phyloP scores from a whole-genome alignment of 1,139 yeast species.

The Sugiyamaella paludigena region DNA sequence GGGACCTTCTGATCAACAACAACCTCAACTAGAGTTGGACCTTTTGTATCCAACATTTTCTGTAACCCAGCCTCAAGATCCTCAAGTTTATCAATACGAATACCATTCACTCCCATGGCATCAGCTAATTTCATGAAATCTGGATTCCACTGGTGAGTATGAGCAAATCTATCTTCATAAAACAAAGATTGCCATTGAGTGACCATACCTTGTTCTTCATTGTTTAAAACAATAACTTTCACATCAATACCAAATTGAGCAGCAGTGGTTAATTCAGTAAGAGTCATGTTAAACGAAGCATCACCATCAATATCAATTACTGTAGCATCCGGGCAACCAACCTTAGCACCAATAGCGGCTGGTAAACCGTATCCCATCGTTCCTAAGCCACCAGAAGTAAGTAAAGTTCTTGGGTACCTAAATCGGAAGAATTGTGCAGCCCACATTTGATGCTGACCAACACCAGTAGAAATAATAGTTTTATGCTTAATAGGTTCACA shows the following conservation, averaged over 20 bases:
- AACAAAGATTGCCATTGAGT: conserved; percentile 98
- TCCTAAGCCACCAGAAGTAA: conserved; percentile 97
- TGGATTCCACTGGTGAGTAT: conserved; percentile 94
- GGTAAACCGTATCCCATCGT: conserved; percentile 99
- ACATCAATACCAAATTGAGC: conserved; percentile 91
- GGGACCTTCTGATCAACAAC: conserved; percentile 94
- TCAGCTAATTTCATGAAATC: conserved; percentile 91
- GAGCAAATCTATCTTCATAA: conserved; percentile 94
- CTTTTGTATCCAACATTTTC: conserved; percentile 69
- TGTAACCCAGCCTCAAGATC: conserved; percentile 62
- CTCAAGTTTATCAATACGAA: conserved; percentile 65
- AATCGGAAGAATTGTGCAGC: conserved; percentile 97
- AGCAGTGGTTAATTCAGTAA: conserved; percentile 88
- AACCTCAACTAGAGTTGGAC: conserved; percentile 90
- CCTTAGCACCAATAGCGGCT: conserved; percentile 97
- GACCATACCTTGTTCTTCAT: conserved; percentile 99
- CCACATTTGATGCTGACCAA: conserved; percentile 99
- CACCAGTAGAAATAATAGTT: conserved; percentile 93
- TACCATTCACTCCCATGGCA: conserved; percentile 87
- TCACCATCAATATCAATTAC: conserved; percentile 98
- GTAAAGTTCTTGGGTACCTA: conserved; percentile 86
- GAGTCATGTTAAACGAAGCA: conserved; percentile 96
- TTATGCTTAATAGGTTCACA: conserved; percentile 61
- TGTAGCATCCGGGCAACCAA: conserved; percentile 89
- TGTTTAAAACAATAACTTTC: conserved; percentile 83